These are phyloP conservation scores for Cladosporium sp. DNA, from an alignment of 2,329 filamentous ascomycete genomes.

Conservation along the genomic window DNA sequence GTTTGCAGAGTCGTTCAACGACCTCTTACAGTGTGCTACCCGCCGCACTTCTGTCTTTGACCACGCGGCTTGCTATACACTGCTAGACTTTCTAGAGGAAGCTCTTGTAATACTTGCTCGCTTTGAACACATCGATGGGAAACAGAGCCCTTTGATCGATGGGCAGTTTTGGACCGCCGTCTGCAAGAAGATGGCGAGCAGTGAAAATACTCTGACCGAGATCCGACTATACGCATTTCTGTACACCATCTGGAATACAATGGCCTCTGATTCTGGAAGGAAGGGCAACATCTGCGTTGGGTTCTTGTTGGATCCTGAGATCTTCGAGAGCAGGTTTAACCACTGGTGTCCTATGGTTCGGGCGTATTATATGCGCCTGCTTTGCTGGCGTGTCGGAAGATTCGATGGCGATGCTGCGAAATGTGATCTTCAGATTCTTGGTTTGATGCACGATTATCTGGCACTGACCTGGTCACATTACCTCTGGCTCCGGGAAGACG, in stretches of 20 bases:
- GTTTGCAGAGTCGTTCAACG: slow-evolving; percentile 71
- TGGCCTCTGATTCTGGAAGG: slow-evolving; percentile 59
- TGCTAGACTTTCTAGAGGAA: slow-evolving; percentile 91
- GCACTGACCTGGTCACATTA: slow-evolving; percentile 75
- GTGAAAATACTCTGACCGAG: slow-evolving; percentile 85
- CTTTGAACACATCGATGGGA: slow-evolving; percentile 48
- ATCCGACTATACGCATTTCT: slow-evolving; percentile 78
- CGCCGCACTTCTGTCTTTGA: slow-evolving; percentile 75
- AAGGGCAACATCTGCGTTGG: slow-evolving; percentile 67
- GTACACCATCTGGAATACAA: slow-evolving; percentile 72
- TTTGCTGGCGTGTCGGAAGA: slow-evolving; percentile 84
- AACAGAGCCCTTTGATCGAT: slow-evolving; percentile 53
- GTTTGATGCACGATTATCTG: slow-evolving; percentile 62
- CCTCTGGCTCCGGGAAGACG: slow-evolving; percentile 65
- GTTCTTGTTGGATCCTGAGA: slow-evolving; percentile 68
- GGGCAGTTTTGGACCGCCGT: slow-evolving; percentile 85
- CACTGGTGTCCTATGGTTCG: slow-evolving; percentile 96
- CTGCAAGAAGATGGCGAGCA: slow-evolving; percentile 71
- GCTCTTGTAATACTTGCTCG: slow-evolving; percentile 62
- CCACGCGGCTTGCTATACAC: slow-evolving; percentile 75
- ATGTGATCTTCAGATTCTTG: slow-evolving; percentile 52
- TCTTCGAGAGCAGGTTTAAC: slow-evolving; percentile 79
- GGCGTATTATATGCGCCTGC: slow-evolving; percentile 82
- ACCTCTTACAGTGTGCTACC: slow-evolving; percentile 67
- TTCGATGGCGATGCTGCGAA: slow-evolving; percentile 60